Conservation (phyloP, 352 stramenopile genomes). For the Phytophthora hybrid region DNA sequence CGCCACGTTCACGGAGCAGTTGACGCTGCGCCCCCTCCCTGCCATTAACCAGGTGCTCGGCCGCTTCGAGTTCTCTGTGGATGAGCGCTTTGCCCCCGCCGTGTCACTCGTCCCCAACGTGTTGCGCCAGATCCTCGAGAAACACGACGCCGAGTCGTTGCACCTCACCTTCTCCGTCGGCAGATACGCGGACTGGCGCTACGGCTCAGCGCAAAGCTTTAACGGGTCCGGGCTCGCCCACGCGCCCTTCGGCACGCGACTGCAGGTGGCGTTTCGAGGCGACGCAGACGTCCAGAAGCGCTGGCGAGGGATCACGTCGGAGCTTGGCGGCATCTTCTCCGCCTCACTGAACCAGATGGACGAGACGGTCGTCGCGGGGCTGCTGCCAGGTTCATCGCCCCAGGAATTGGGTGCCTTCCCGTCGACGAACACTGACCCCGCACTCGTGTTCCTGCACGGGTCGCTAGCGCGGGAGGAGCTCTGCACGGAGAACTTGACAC, state of each 20-base stretch:
- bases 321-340: conserved; percentile 84
- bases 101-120: conserved; percentile 57
- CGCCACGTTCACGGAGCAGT: conserved; percentile 55
- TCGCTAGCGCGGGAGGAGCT: conserved; percentile 82
- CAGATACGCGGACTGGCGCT: conserved; percentile 58
- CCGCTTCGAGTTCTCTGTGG: conserved; percentile 63
- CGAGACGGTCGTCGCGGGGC: conserved; percentile 45
- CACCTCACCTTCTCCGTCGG: conserved; percentile 78
- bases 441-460: conserved; percentile 61
- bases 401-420: conserved; percentile 25
- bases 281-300: conserved; percentile 37
- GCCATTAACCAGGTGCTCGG: conserved; percentile 57
- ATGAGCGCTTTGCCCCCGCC: conserved; percentile 14
- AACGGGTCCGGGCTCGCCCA: conserved; percentile 32
- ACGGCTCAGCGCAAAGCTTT: conserved; percentile 41
- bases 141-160: conserved; percentile 75
- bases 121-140: conserved; percentile 74
- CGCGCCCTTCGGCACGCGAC: conserved; percentile 68
- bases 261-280: conserved; percentile 63
- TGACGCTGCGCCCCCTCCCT: conserved; percentile 63
- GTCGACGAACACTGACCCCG: conserved; percentile 8
- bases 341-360: conserved; percentile 88
- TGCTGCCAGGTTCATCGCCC: conserved; percentile 19
- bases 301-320: conserved; percentile 77
- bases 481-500: conserved; percentile 90